These are phyloP conservation scores for Thielaviopsis euricoi DNA, from an alignment of 2,329 filamentous ascomycete genomes.

Conservation along the genomic window DNA sequence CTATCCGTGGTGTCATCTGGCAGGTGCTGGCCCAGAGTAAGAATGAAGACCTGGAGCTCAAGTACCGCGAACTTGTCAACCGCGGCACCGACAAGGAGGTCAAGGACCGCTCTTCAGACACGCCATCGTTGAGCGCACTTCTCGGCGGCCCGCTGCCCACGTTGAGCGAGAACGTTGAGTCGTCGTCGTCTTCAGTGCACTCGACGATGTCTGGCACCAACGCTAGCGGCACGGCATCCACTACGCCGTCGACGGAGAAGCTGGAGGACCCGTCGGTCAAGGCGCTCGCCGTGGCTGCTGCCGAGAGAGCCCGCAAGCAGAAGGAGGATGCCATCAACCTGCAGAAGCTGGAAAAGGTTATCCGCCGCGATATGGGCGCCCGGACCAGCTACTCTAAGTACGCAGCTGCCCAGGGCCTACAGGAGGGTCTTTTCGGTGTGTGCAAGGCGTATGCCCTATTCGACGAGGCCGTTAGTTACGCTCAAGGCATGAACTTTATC, in stretches of 20 bases:
- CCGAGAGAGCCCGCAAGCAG: conserved; percentile 59
- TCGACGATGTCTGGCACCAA: conserved; percentile 56
- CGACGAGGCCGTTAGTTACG: conserved; percentile 87
- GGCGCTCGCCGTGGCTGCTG: conserved; percentile 43
- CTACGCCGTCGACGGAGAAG: conserved; percentile 32
- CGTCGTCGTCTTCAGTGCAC: conserved; percentile 71
- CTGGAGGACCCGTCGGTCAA: conserved; percentile 48
- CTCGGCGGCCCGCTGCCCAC: conserved; percentile 39
- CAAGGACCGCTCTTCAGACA: conserved; percentile 41
- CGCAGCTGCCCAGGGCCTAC: conserved; percentile 73
- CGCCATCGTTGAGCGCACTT: conserved; percentile 31
- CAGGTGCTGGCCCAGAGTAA: conserved; percentile 93
- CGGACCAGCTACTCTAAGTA: conserved; percentile 96
- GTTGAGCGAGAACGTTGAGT: conserved; percentile 51
- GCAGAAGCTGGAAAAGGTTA: conserved; percentile 76
- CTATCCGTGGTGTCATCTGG: conserved; percentile 97
- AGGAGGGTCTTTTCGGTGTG: conserved; percentile 85
- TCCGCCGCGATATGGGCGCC: conserved; percentile 77
- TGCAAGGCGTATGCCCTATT: conserved; percentile 97
- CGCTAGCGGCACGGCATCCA: conserved; percentile 35
- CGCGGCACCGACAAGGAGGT: conserved; percentile 66
- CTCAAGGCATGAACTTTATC: conserved; percentile 97
- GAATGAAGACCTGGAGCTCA: conserved; percentile 69
- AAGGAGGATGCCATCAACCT: conserved; percentile 62
- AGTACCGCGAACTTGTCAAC: conserved; percentile 69